phyloP scores from a whole-genome alignment of 192 early-diverging fungal species.

The Backusella morwellensis region DNA sequence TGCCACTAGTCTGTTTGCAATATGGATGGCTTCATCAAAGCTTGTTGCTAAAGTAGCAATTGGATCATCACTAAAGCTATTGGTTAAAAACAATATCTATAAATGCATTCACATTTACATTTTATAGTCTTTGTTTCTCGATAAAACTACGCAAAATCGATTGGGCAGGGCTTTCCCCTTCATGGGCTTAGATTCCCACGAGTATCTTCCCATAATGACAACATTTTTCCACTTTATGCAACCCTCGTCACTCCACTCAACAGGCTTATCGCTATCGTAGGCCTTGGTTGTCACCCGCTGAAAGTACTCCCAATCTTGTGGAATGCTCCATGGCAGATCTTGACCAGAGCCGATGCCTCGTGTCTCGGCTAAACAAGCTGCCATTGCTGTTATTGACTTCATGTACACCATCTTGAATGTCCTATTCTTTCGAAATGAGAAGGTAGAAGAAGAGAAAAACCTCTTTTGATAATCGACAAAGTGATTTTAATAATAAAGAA shows the following conservation, averaged over 20 bases:
- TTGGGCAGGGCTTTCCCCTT: constrained; percentile 69
- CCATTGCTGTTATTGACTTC: constrained; percentile 57
- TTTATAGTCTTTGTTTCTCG: constrained; percentile 50
- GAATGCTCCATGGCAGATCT: constrained; percentile 81
- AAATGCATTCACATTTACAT: neutral
- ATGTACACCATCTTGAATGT: neutral
- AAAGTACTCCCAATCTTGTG: constrained; percentile 81
- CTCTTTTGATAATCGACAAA: too few relatives aligned
- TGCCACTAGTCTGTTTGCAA: constrained; percentile 36
- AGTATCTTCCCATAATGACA: constrained; percentile 89
- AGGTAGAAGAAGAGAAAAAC: neutral
- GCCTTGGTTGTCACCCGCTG: constrained; percentile 55
- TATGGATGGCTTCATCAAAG: constrained; percentile 6
- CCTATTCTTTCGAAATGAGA: neutral
- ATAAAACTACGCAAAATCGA: constrained; percentile 84
- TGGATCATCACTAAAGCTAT: neutral
- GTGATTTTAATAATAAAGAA: too few relatives aligned
- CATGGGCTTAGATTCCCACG: constrained; percentile 87
- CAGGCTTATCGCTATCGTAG: neutral
- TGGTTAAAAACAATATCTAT: neutral
- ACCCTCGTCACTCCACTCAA: neutral
- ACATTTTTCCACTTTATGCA: constrained; percentile 53
- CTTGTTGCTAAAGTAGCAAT: neutral
- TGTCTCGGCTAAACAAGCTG: constrained; percentile 64
- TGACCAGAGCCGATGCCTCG: constrained; percentile 75